Evolutionary conservation across 768 basidiomycete species (phyloP).

Genomic region (Leccinum variicolor): DNA sequence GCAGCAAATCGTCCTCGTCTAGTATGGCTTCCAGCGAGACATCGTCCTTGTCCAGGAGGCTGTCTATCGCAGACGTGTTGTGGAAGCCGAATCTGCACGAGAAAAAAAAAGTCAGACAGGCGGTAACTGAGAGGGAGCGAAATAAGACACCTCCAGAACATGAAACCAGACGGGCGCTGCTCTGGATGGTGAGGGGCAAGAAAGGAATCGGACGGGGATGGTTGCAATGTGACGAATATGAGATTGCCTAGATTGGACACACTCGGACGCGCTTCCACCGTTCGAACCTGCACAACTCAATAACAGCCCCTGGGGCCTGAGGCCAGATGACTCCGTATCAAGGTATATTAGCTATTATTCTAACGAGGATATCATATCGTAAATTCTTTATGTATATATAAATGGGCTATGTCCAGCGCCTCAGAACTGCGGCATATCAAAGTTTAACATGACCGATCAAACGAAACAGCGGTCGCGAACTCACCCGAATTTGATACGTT

Average conservation of each 20-base stretch:
- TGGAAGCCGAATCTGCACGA: constrained; percentile 79
- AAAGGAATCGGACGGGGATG: constrained; percentile 13
- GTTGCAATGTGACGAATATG: constrained; percentile 13
- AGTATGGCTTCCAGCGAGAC: constrained; percentile 87
- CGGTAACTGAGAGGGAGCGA: neutral
- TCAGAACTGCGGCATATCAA: constrained; percentile 26
- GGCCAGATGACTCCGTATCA: constrained; percentile 2
- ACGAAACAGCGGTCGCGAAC: constrained; percentile 29
- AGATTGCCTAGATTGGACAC: constrained; percentile 28
- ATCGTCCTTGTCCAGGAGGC: constrained; percentile 86
- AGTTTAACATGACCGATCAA: neutral
- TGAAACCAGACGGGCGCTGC: constrained; percentile 26
- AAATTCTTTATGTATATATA: constrained; percentile 24
- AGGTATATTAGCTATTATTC: constrained; percentile 26
- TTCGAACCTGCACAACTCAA: neutral
- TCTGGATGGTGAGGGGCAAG: constrained; percentile 3
- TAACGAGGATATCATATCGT: constrained; percentile 24
- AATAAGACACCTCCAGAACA: constrained; percentile 48
- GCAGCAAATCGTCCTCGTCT: constrained; percentile 90
- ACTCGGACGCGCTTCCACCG: neutral
- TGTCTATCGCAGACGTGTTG: constrained; percentile 86
- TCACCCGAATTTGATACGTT: constrained; percentile 88
- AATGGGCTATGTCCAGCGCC: neutral
- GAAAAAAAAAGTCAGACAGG: constrained; percentile 1
- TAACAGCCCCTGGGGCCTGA: too few species aligned